phyloP scores from a whole-genome alignment of 208 protist genomes.

The Wallacemonas sp. region DNA sequence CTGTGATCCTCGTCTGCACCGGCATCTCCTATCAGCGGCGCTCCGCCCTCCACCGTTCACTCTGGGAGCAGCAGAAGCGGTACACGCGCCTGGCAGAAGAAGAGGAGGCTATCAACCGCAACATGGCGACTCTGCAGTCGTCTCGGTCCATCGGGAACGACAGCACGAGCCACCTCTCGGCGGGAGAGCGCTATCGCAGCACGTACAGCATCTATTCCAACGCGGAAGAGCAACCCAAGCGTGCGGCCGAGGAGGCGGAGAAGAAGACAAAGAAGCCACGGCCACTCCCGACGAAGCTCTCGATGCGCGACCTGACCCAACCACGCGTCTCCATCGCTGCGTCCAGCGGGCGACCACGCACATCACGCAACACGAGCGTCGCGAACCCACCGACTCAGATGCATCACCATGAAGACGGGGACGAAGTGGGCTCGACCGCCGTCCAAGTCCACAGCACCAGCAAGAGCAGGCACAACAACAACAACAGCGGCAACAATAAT shows the following conservation, averaged over 20 bases:
- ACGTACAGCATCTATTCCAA: conserved; percentile 1
- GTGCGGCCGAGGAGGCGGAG: neutral
- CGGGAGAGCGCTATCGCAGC: neutral
- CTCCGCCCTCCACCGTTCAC: neutral
- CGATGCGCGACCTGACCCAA: conserved; percentile 8
- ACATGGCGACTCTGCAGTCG: neutral
- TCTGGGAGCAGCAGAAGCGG: conserved; percentile 3
- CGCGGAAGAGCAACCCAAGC: neutral
- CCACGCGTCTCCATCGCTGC: neutral
- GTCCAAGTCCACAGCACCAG: no score
- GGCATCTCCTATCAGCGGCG: conserved; percentile 10
- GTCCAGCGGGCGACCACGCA: no score
- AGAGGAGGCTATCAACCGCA: conserved; percentile 2
- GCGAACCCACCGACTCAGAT: no score
- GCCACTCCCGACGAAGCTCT: neutral
- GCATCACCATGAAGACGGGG: no score
- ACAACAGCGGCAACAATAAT: no score
- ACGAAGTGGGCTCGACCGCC: no score
- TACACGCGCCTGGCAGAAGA: neutral
- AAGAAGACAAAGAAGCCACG: neutral
- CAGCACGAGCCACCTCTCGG: neutral
- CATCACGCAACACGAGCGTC: no score
- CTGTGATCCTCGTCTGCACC: neutral
- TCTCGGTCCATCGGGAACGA: neutral
- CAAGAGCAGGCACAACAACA: no score